Conservation (phyloP, 148 eudicot species). For the Silene uniflora region DNA sequence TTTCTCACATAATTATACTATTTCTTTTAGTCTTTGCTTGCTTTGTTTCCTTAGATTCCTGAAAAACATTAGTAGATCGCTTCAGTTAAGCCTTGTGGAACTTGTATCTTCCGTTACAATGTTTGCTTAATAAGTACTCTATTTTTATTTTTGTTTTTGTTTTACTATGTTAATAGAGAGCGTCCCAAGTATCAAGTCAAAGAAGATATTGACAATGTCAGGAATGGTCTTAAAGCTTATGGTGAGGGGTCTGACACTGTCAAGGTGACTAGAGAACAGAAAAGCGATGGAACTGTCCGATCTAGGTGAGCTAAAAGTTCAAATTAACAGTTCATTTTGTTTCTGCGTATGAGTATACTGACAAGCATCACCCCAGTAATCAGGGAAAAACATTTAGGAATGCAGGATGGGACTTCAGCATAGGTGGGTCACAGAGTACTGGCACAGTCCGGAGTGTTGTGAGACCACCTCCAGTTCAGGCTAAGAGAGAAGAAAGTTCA, state of each 20-base stretch:
- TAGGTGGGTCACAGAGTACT: conserved; percentile 42
- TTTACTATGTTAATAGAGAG: conserved; percentile 45
- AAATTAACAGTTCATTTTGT: conserved; percentile 4
- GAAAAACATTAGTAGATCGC: neutral
- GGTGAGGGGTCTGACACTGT: conserved; percentile 79
- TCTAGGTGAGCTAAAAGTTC: conserved; percentile 51
- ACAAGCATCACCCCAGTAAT: conserved; percentile 37
- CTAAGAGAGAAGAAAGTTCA: conserved; percentile 59
- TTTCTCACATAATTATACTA: conserved; percentile 5
- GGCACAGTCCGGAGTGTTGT: conserved; percentile 64
- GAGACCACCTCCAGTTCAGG: conserved; percentile 78
- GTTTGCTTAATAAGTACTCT: neutral
- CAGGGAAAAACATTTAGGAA: conserved; percentile 39
- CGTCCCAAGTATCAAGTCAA: conserved; percentile 75
- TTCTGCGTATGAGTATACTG: conserved; percentile 26
- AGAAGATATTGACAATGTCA: conserved; percentile 58
- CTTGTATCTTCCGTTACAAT: neutral
- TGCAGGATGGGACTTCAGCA: conserved; percentile 56
- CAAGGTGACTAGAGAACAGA: conserved; percentile 62
- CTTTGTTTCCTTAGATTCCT: neutral
- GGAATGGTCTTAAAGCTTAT: conserved; percentile 49
- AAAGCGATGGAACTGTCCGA: conserved; percentile 56
- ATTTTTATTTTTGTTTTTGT: neutral
- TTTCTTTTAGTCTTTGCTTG: neutral
- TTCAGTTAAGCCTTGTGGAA: neutral